A percentile compares a stretch with the other conserved stretches of the same genome.
Conservation (phyloP, 2,329 filamentous ascomycete species). For the Dothidotthia symphoricarpi region DNA sequence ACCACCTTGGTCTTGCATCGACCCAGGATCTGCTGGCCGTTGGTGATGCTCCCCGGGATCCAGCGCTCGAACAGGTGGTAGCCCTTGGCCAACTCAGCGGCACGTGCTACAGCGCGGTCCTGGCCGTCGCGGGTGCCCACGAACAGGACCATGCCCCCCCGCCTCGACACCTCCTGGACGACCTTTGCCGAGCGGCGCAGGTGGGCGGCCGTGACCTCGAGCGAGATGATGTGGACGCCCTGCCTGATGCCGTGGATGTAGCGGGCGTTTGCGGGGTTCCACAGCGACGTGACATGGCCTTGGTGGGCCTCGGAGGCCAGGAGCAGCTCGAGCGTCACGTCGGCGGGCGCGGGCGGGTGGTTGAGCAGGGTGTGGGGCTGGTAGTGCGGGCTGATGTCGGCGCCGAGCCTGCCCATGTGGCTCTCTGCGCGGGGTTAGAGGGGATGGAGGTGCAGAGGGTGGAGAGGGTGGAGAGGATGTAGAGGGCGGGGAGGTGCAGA, state of each 20-base stretch:
- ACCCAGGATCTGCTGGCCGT: conserved; percentile 83
- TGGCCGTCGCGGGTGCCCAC: conserved; percentile 84
- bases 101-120: conserved; percentile 74
- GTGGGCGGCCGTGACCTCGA: conserved; percentile 85
- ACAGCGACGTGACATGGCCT: conserved; percentile 84
- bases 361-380: conserved; percentile 63
- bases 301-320: conserved; percentile 53
- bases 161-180: conserved; percentile 79
- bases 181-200: conserved; percentile 91
- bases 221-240: conserved; percentile 87
- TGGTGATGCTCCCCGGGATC: conserved; percentile 89
- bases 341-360: conserved; percentile 71
- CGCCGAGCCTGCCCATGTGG: conserved; percentile 41
- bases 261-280: conserved; percentile 90
- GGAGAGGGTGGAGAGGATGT: conserved; percentile 1
- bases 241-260: conserved; percentile 92
- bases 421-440: conserved; percentile 30
- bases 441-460: not conserved
- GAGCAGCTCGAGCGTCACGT: conserved; percentile 88
- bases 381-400: conserved; percentile 54
- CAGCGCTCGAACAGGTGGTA: conserved; percentile 92
- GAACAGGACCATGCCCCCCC: conserved; percentile 83
- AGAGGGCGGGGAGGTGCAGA: conserved; percentile 1
- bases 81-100: conserved; percentile 72
- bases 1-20: conserved; percentile 70